Evolutionary conservation across 805 yeast genomes (phyloP).

Genomic region (Yarrowia hollandica): DNA sequence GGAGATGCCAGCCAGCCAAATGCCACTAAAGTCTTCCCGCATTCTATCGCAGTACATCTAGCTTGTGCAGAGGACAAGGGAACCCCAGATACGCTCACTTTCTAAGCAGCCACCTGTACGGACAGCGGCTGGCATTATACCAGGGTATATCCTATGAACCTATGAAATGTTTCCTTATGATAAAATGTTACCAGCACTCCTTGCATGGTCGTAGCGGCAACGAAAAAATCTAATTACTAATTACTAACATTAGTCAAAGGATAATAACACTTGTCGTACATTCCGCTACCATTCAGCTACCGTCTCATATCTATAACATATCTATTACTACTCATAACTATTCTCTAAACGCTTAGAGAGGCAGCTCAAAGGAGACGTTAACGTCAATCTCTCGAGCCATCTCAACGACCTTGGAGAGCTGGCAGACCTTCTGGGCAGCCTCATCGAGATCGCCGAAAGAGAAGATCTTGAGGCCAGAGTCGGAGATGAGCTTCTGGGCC

Average conservation of each 20-base stretch:
- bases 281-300: not conserved
- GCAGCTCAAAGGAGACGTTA: slow-evolving; percentile 52
- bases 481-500: slow-evolving; percentile 81
- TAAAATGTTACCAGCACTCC: not conserved
- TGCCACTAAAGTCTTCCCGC: too few relatives aligned
- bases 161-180: not conserved
- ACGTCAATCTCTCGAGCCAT: slow-evolving; percentile 52
- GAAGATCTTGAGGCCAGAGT: slow-evolving; percentile 90
- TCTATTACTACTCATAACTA: slow-evolving; percentile 25
- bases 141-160: too few relatives aligned
- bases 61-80: too few relatives aligned
- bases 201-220: too few relatives aligned
- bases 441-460: slow-evolving; percentile 91
- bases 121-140: too few relatives aligned
- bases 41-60: too few relatives aligned
- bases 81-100: not conserved
- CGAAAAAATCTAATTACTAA: too few relatives aligned
- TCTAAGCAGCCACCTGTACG: too few relatives aligned
- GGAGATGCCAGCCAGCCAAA: too few relatives aligned
- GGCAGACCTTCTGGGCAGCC: slow-evolving; percentile 94
- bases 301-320: slow-evolving; percentile 12
- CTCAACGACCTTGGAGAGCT: slow-evolving; percentile 56
- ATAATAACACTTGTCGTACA: too few relatives aligned
- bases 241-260: too few relatives aligned
- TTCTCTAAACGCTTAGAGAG: slow-evolving; percentile 39